Evolutionary conservation across 2,329 filamentous ascomycete species (phyloP).

Genomic region (Ceratocystis ficicola): DNA sequence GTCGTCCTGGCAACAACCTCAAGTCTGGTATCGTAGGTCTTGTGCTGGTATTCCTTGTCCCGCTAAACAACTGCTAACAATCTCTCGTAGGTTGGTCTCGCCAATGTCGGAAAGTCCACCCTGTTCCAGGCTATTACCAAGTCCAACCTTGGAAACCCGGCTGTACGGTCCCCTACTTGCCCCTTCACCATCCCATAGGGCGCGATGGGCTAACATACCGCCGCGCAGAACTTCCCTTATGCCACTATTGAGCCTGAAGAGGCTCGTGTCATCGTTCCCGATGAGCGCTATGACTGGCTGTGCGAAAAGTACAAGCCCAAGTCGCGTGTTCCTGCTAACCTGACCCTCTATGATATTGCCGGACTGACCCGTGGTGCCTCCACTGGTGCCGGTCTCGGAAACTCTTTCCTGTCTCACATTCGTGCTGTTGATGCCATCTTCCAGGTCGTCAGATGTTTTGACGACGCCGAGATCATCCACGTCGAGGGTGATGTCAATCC

Average conservation of each 20-base stretch:
- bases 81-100: constrained; percentile 68
- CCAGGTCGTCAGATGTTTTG: constrained; percentile 92
- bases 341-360: constrained; percentile 98
- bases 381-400: constrained; percentile 92
- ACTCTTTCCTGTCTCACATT: constrained; percentile 96
- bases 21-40: constrained; percentile 92
- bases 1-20: constrained; percentile 90
- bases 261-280: constrained; percentile 90
- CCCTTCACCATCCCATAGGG: constrained; percentile 29
- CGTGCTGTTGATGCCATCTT: constrained; percentile 97
- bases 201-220: constrained; percentile 26
- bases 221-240: constrained; percentile 80
- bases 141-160: constrained; percentile 91
- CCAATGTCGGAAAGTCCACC: constrained; percentile 98
- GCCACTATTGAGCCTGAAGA: constrained; percentile 98
- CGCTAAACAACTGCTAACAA: constrained; percentile 7
- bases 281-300: constrained; percentile 92
- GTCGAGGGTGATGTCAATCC: constrained; percentile 98
- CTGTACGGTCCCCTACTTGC: constrained; percentile 46
- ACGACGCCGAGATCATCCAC: constrained; percentile 98
- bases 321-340: constrained; percentile 87
- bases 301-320: constrained; percentile 96
- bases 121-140: constrained; percentile 99
- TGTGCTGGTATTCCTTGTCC: neutral
- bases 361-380: constrained; percentile 92